phyloP scores from a whole-genome alignment of 1,284 basidiomycete species.

The Microbotryum intermedium region DNA sequence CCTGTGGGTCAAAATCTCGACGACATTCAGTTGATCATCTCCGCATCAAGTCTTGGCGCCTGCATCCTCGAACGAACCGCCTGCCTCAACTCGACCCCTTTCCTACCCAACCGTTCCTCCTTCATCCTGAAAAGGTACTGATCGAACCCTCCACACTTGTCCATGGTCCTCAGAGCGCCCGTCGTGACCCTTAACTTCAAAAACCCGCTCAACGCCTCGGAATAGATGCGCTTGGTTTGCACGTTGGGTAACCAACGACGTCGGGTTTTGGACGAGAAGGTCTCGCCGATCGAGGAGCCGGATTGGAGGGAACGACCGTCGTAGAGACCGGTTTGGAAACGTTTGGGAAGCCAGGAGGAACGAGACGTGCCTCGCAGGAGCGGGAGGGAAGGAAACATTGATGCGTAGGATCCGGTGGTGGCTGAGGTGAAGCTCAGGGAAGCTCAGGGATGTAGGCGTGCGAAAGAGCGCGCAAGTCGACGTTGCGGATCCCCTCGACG shows the following conservation, averaged over 20 bases:
- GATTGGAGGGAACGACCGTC: conserved; percentile 68
- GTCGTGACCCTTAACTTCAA: conserved; percentile 63
- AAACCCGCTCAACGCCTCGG: conserved; percentile 52
- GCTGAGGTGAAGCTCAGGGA: neutral
- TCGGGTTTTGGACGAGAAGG: conserved; percentile 80
- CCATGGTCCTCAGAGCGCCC: conserved; percentile 63
- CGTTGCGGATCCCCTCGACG: too few relatives aligned
- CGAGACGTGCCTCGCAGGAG: conserved; percentile 26
- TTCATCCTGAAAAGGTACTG: conserved; percentile 62
- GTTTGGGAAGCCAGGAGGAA: conserved; percentile 18
- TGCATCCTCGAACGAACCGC: conserved; percentile 39
- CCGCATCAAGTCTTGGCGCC: neutral
- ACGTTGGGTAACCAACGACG: conserved; percentile 82
- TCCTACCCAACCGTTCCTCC: conserved; percentile 56
- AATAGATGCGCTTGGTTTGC: conserved; percentile 60
- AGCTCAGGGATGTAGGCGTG: too few relatives aligned
- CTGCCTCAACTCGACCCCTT: conserved; percentile 63
- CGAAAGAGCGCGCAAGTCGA: too few relatives aligned
- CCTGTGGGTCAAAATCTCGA: conserved; percentile 2
- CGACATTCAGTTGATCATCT: neutral
- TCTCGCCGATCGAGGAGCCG: conserved; percentile 81
- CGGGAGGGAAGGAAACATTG: conserved; percentile 4
- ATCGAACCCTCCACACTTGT: conserved; percentile 75
- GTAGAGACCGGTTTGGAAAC: conserved; percentile 47
- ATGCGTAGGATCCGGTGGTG: conserved; percentile 45